These are phyloP conservation scores for Exophiala alcalophila DNA, from an alignment of 2,329 filamentous ascomycete species.

Conservation along the genomic window DNA sequence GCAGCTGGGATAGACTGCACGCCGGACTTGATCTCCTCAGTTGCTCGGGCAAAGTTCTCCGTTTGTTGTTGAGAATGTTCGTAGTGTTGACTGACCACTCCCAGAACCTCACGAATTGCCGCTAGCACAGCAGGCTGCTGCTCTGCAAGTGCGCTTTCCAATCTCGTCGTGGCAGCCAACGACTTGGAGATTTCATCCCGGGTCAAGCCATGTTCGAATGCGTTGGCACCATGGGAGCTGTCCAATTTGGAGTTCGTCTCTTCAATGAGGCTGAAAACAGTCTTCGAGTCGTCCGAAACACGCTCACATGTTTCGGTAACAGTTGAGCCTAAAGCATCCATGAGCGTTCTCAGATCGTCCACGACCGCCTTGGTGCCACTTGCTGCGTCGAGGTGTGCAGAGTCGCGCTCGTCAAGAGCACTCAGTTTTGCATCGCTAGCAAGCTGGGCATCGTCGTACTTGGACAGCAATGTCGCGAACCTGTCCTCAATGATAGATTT, in stretches of 20 bases:
- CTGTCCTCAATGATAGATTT: constrained; percentile 67
- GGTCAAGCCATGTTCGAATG: constrained; percentile 77
- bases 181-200: constrained; percentile 76
- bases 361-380: constrained; percentile 73
- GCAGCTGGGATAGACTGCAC: constrained; percentile 48
- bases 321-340: constrained; percentile 78
- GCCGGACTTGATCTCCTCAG: constrained; percentile 59
- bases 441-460: constrained; percentile 82
- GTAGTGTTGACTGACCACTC: constrained; percentile 79
- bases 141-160: constrained; percentile 77
- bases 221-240: constrained; percentile 66
- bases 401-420: constrained; percentile 69
- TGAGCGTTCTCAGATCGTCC: constrained; percentile 80
- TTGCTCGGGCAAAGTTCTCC: constrained; percentile 73
- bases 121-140: constrained; percentile 86
- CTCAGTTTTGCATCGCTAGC: constrained; percentile 71
- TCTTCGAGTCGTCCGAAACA: constrained; percentile 81
- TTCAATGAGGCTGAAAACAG: constrained; percentile 78
- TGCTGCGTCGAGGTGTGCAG: constrained; percentile 70
- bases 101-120: constrained; percentile 78
- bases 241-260: constrained; percentile 73
- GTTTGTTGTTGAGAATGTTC: constrained; percentile 89
- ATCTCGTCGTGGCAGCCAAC: constrained; percentile 66
- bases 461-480: constrained; percentile 74
- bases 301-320: constrained; percentile 82